Base-by-base conservation (phyloP, 306 rosid species). In the Cucumis hystrix region DNA sequence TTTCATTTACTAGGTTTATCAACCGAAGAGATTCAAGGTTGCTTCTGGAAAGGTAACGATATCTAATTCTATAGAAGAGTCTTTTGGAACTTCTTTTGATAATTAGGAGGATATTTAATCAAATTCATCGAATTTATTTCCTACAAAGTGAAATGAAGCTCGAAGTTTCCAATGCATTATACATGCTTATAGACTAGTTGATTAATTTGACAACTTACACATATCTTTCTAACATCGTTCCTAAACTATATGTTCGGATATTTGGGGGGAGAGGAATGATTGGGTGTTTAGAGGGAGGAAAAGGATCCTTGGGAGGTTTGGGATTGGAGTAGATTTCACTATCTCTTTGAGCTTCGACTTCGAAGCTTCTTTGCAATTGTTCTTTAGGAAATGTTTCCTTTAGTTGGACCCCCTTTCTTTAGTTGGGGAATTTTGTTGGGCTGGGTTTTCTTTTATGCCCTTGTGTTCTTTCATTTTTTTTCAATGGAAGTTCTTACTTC, bases 31-130 rank as follows among this genome's bases (percentile, higher is more conserved):
- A 93, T 91, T 89, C 98, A 93, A 83, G 88, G 87, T 15, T 88
- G 93, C 88, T 93, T 93, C 75, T 91, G 98, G 98, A 93, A 87
- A 88, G 98, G 98, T 91, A 87, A 25, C 81, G 51, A 75, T 57
- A 7, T 74, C 51, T 67, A 60, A 60, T 33, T n/a, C 54, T 5
- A 67, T 40, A 1, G 13, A 67, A 67, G 47, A 17, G 15, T n/a
- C 10, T 60, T 60, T 64, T 64, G 6, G 6, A 64, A 64, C 45
- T 64, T 20, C 14, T 64, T 64, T 64, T 35, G n/a, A 2, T 16
- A 33, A 64, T 15, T 64, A 35, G 47, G 70, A 16, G 13, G 47
- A 37, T 17, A 37, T 16, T 63, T 63, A 63, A 33, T 33, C 41
- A 59, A 59, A 23, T 59, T 60, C 37, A 63, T 28, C 23, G 17